phyloP scores from a whole-genome alignment of 108 stramenopile species.

The Craspedostauros australis region DNA sequence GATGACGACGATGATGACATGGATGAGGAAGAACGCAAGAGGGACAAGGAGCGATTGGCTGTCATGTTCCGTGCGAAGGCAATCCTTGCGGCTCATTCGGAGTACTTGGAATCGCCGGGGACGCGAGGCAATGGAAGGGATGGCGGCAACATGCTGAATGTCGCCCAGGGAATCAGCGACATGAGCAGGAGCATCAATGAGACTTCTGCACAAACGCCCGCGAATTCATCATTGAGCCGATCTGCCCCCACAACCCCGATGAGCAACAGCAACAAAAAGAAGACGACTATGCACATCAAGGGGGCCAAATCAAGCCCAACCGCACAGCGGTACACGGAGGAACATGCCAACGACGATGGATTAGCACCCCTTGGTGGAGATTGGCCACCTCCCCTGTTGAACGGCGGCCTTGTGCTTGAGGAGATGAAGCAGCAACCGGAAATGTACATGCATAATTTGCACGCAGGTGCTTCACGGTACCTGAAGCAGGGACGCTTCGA shows the following conservation, averaged over 20 bases:
- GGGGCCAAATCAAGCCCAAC: too few species aligned
- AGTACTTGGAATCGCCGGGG: too few species aligned
- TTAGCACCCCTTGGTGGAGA: constrained; percentile 39
- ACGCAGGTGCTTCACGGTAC: constrained; percentile 12
- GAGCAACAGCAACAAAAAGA: not conserved
- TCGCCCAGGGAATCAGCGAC: too few species aligned
- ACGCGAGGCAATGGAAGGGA: too few species aligned
- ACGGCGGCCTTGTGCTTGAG: constrained; percentile 6
- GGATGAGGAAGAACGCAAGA: not conserved
- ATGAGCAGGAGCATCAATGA: too few species aligned
- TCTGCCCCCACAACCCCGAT: not conserved
- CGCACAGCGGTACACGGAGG: too few species aligned
- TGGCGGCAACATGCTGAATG: too few species aligned
- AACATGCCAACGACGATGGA: constrained; percentile 47
- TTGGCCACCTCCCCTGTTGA: constrained; percentile 20
- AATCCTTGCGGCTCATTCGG: constrained; percentile 9
- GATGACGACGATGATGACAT: too few species aligned
- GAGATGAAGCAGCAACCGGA: constrained; percentile 14
- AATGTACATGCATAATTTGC: constrained; percentile 12
- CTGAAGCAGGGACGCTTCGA: constrained; percentile 10
- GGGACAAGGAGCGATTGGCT: constrained; percentile 12
- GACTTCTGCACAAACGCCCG: too few species aligned
- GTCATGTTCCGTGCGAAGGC: constrained; percentile 18
- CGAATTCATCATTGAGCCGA: too few species aligned
- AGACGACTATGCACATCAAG: too few species aligned